Percentiles rank a stretch among this genome's conserved stretches.
Conservation (phyloP, 306 rosid species). For the Quercus wislizeni region DNA sequence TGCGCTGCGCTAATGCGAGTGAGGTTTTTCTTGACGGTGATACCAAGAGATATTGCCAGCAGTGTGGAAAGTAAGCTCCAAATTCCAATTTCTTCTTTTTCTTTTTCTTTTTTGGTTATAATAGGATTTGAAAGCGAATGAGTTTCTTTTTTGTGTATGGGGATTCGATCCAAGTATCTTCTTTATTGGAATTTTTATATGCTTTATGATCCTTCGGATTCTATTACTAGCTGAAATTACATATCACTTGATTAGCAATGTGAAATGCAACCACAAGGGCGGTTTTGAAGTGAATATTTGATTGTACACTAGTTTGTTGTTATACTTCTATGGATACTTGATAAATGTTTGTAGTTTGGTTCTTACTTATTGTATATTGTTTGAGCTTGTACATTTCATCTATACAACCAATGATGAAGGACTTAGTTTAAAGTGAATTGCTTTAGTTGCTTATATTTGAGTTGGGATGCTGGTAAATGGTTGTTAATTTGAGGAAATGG, state of each 20-base stretch:
- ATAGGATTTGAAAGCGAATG: no score
- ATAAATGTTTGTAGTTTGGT: background rate
- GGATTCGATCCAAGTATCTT: no score
- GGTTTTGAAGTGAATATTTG: background rate
- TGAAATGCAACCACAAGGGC: no score
- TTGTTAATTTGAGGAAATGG: background rate
- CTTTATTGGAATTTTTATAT: background rate
- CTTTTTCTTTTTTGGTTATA: no score
- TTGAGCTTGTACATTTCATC: background rate
- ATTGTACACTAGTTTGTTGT: background rate
- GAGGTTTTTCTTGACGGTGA: slow-evolving; percentile 63
- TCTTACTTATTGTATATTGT: background rate
- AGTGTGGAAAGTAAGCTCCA: slow-evolving; percentile 88
- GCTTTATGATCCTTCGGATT: background rate
- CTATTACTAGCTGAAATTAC: no score
- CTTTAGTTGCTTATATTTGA: background rate
- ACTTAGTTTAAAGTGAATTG: background rate
- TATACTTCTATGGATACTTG: background rate
- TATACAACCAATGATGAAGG: background rate
- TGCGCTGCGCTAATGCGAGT: slow-evolving; percentile 72
- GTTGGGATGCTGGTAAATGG: background rate
- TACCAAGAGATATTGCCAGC: slow-evolving; percentile 83
- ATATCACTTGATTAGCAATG: no score
- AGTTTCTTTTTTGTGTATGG: no score
- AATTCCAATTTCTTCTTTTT: no score